Evolutionary conservation across 768 basidiomycete genomes (phyloP).

Genomic region (Amyloporia xantha): DNA sequence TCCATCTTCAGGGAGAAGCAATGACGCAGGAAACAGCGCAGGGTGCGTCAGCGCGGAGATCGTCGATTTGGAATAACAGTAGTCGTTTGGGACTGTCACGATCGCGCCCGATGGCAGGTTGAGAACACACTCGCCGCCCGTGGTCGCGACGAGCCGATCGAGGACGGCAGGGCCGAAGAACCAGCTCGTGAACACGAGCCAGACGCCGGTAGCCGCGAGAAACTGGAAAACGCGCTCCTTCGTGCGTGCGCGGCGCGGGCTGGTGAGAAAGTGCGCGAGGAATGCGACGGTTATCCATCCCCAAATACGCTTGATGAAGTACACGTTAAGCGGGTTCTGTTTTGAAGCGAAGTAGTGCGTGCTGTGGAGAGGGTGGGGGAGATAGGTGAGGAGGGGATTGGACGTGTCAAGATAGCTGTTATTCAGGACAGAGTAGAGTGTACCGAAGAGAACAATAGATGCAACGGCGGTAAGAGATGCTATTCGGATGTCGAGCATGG

Average conservation of each 20-base stretch:
- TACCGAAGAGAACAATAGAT: constrained; percentile 49
- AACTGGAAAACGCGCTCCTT: constrained; percentile 44
- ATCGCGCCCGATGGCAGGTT: constrained; percentile 48
- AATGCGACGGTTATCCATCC: constrained; percentile 79
- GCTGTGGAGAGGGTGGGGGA: constrained; percentile 58
- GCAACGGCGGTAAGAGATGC: constrained; percentile 36
- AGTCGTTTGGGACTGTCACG: constrained; percentile 47
- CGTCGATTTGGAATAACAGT: constrained; percentile 44
- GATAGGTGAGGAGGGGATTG: constrained; percentile 58
- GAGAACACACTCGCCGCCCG: constrained; percentile 77
- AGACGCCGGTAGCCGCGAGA: constrained; percentile 52
- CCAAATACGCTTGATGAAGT: constrained; percentile 90
- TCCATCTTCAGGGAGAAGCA: constrained; percentile 31
- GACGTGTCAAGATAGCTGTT: constrained; percentile 83
- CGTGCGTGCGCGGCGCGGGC: constrained; percentile 39
- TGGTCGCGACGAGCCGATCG: constrained; percentile 53
- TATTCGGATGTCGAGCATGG: constrained; percentile 13
- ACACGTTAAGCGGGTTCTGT: constrained; percentile 71
- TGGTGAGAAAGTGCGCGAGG: constrained; percentile 50
- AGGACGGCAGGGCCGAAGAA: constrained; percentile 82
- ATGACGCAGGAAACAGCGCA: constrained; percentile 43
- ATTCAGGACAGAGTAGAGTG: constrained; percentile 55
- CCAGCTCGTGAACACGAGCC: constrained; percentile 77
- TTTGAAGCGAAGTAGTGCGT: constrained; percentile 77
- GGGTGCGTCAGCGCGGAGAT: constrained; percentile 61